These are phyloP conservation scores for Aspergillus mulundensis DNA, from an alignment of 495 filamentous ascomycete genomes.

Conservation along the genomic window DNA sequence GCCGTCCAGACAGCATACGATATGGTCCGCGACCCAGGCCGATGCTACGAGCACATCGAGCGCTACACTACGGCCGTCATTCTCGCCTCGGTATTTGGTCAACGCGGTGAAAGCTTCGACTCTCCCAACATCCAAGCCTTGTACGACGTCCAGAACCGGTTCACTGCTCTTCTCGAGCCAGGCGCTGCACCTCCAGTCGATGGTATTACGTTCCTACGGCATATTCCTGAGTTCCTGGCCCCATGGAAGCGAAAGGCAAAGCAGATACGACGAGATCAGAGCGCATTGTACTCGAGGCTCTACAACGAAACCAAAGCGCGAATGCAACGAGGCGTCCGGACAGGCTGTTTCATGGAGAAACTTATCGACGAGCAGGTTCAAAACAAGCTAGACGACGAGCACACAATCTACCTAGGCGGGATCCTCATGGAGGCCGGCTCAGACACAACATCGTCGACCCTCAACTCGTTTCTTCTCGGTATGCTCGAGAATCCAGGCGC, in stretches of 20 bases:
- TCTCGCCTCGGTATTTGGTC: not conserved
- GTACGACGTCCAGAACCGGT: conserved; percentile 2
- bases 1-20: conserved; percentile 1
- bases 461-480: conserved; percentile 1
- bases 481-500: not conserved
- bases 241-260: not conserved
- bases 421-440: conserved; percentile 5
- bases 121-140: not conserved
- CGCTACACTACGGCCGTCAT: conserved; percentile 3
- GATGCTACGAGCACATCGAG: conserved; percentile 1
- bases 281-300: not conserved
- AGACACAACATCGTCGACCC: conserved; percentile 3
- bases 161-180: not conserved
- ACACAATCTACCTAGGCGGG: not conserved
- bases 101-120: not conserved
- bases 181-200: conserved; percentile 1
- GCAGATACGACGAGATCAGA: conserved; percentile 1
- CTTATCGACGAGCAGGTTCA: not conserved
- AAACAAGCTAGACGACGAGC: not conserved
- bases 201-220: not conserved
- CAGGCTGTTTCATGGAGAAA: conserved; percentile 6
- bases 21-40: not conserved
- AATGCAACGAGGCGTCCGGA: not conserved
- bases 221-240: not conserved
- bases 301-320: not conserved